Evolutionary conservation across 345 rosid genomes (phyloP), one percentile per base, ranked within the genome.

Genomic region (Pseudoturritis turrita): DNA sequence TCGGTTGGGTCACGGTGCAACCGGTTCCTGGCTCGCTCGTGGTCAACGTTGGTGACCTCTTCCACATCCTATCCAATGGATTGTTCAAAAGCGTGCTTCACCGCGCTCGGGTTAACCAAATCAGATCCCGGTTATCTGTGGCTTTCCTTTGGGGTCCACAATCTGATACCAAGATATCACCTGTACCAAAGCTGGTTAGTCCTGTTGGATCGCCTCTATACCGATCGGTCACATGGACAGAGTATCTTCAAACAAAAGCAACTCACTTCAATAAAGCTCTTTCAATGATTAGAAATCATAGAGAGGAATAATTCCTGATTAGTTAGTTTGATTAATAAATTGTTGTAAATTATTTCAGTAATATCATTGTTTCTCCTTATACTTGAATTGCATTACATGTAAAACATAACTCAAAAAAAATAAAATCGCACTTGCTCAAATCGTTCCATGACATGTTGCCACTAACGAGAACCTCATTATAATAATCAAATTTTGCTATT

Each of bases 11-110:
- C 52, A 62, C 82, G 8, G 93, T 92, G 18, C 44, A 54, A 17
- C 90, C 97, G 4, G 43, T 70, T 5, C 41, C 63, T 0, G 90
- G 84, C n/a, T 83, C 91, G 0, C 89, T 93, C 1, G 89, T 88
- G 10, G 96, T 93, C 14, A 88, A 93, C 58, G 80, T 90, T 0
- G 97, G 98, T n/a, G 98, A 93, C 68, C 76, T 90, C 70, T 68
- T 93, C 39, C 96, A 93, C 31, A 85, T 93, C 14, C 22, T 88
- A 15, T 83, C 98, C 0, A 93, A 93, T 29, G 92, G 78, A 3
- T 47, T 71, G 56, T 88, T 83, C 75, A 81, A 65, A 3, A 83
- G 63, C n/a, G 92, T 73, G 10, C 73, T 86, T 47, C 98, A 93
- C 44, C 94, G 97, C 0, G 98, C 78, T 39, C 75, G 86, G 4